Evolutionary conservation across 306 rosid species (phyloP).

Genomic region (Rosa multiflora): DNA sequence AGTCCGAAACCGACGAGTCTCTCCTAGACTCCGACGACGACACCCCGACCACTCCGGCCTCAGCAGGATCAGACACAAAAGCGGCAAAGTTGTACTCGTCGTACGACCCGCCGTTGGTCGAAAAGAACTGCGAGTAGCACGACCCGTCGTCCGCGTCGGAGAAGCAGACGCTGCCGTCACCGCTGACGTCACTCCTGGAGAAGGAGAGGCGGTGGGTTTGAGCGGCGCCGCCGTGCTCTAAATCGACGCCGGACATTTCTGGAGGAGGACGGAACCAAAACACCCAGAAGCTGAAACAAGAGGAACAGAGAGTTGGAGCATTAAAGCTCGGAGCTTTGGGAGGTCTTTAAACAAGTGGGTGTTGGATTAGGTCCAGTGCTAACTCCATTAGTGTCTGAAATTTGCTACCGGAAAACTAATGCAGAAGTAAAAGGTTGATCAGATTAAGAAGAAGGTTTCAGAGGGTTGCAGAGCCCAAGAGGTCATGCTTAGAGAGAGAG

Average conservation of each 20-base stretch:
- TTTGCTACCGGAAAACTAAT: conserved; percentile 10
- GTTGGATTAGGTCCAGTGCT: conserved; percentile 51
- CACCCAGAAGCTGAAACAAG: conserved; percentile 31
- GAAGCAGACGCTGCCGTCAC: conserved; percentile 62
- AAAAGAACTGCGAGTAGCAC: conserved; percentile 78
- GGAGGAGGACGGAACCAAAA: conserved; percentile 35
- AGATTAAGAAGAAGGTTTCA: conserved; percentile 10
- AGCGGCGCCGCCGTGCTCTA: conserved; percentile 51
- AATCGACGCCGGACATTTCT: conserved; percentile 64
- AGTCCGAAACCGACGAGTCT: conserved; percentile 66
- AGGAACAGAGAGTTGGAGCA: conserved; percentile 3
- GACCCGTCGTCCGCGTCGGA: conserved; percentile 93
- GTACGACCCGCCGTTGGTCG: conserved; percentile 83
- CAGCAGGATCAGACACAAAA: conserved; percentile 57
- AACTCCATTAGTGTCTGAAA: conserved; percentile 42
- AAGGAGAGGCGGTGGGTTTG: conserved; percentile 35
- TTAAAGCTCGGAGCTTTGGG: not conserved
- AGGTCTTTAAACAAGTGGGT: conserved; percentile 36
- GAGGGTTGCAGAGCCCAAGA: conserved; percentile 34
- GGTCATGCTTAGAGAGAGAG: conserved; percentile 29
- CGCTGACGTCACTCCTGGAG: conserved; percentile 60
- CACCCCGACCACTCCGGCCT: conserved; percentile 42
- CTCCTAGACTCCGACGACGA: conserved; percentile 44
- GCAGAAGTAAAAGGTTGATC: conserved; percentile 5
- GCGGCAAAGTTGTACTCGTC: conserved; percentile 70